Conservation (phyloP, 2,329 filamentous ascomycete genomes). For the Pseudovirgaria hyperparasitica region DNA sequence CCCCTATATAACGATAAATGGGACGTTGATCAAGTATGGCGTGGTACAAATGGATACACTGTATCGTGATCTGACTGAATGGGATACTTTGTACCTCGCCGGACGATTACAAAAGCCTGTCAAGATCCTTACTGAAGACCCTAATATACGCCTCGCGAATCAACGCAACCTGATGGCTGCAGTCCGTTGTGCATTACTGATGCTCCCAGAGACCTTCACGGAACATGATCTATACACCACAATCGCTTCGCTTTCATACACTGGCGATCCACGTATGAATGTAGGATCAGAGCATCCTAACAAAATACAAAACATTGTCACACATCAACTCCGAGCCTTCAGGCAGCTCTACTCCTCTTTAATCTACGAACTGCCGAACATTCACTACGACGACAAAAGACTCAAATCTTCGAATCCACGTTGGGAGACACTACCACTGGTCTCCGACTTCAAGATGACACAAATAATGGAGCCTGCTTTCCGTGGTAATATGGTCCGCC, state of each 20-base stretch:
- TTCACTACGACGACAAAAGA: slow-evolving; percentile 57
- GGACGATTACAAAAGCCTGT: slow-evolving; percentile 93
- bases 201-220: slow-evolving; percentile 73
- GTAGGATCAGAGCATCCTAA: slow-evolving; percentile 80
- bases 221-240: slow-evolving; percentile 81
- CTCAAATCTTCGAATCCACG: slow-evolving; percentile 39
- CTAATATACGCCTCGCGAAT: slow-evolving; percentile 82
- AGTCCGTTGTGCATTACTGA: slow-evolving; percentile 73
- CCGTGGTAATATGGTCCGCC: slow-evolving; percentile 90
- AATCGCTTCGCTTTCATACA: slow-evolving; percentile 84
- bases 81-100: slow-evolving; percentile 93
- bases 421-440: slow-evolving; percentile 44
- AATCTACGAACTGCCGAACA: slow-evolving; percentile 80
- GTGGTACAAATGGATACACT: slow-evolving; percentile 90
- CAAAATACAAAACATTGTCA: slow-evolving; percentile 91
- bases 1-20: slow-evolving; percentile 86
- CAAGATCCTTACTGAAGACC: slow-evolving; percentile 92
- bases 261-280: slow-evolving; percentile 92
- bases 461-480: slow-evolving; percentile 91
- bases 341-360: slow-evolving; percentile 81
- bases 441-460: slow-evolving; percentile 51
- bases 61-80: slow-evolving; percentile 72
- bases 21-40: slow-evolving; percentile 93
- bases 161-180: slow-evolving; percentile 92
- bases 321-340: slow-evolving; percentile 83